Evolutionary conservation across 1,284 basidiomycete species (phyloP).

Genomic region (Trichosporon faecale): DNA sequence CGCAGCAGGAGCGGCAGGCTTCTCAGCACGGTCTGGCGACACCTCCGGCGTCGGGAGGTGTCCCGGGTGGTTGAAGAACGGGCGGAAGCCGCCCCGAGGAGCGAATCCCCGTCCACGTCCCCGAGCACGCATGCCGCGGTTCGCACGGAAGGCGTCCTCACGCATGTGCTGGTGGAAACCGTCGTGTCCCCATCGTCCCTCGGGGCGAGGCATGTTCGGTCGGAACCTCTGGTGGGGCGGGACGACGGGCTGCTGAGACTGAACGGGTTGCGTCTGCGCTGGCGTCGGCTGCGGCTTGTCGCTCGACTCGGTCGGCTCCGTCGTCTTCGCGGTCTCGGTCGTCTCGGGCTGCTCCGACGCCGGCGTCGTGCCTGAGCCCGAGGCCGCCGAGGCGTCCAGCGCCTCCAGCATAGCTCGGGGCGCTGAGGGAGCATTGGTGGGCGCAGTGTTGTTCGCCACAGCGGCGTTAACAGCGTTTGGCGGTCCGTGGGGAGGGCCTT

Average conservation of each 20-base stretch:
- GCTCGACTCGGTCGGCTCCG: constrained; percentile 27
- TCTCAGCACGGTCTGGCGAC: constrained; percentile 21
- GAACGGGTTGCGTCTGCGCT: not conserved
- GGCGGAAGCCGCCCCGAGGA: constrained; percentile 11
- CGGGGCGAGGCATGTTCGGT: constrained; percentile 14
- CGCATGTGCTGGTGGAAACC: constrained; percentile 33
- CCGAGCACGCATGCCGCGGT: constrained; percentile 19
- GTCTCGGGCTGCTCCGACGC: constrained; percentile 21
- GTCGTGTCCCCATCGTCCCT: constrained; percentile 44
- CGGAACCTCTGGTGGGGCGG: constrained; percentile 14
- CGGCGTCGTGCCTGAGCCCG: constrained; percentile 9
- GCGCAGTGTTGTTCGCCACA: not conserved
- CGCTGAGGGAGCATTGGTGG: not conserved
- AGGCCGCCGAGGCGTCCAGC: not conserved
- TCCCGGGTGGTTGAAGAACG: constrained; percentile 10
- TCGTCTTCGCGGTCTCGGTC: not conserved
- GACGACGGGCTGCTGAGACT: not conserved
- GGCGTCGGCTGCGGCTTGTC: constrained; percentile 25
- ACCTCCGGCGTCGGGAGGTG: constrained; percentile 25
- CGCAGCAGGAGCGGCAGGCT: not conserved
- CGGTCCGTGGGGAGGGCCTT: not conserved
- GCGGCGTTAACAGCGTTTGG: not conserved
- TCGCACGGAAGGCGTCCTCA: constrained; percentile 18
- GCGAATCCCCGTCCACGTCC: constrained; percentile 19
- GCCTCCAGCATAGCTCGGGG: not conserved